phyloP scores from a whole-genome alignment of 768 basidiomycete genomes.

The Coprinopsis cinerea region DNA sequence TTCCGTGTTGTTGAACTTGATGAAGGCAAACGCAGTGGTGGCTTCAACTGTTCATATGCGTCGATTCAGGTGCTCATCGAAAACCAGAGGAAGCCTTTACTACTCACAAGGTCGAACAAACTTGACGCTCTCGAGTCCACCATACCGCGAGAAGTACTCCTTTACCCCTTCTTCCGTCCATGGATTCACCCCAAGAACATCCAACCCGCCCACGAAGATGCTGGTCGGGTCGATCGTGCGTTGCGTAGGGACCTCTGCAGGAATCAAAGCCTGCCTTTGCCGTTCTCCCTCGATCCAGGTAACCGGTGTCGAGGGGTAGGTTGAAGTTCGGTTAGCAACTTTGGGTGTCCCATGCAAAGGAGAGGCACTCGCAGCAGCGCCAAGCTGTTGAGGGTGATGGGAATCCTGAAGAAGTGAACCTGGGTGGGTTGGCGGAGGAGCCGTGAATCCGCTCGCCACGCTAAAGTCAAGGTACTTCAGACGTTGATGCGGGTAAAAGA shows the following conservation, averaged over 20 bases:
- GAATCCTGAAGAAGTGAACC: no score
- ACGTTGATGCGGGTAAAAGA: no score
- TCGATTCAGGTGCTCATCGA: neutral
- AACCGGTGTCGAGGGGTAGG: slow-evolving; percentile 46
- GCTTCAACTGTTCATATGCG: slow-evolving; percentile 42
- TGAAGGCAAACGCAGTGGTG: slow-evolving; percentile 72
- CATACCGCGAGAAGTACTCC: slow-evolving; percentile 57
- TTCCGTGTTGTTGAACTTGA: slow-evolving; percentile 61
- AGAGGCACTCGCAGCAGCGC: no score
- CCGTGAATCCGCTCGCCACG: no score
- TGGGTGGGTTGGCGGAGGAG: no score
- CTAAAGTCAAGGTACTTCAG: no score
- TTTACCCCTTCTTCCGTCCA: slow-evolving; percentile 67
- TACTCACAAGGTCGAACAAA: slow-evolving; percentile 59
- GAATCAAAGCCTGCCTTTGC: slow-evolving; percentile 19
- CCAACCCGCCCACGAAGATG: slow-evolving; percentile 73
- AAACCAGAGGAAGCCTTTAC: neutral
- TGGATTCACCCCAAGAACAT: slow-evolving; percentile 51
- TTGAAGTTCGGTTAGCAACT: slow-evolving; percentile 40
- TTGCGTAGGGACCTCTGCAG: slow-evolving; percentile 13
- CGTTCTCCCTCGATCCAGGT: slow-evolving; percentile 21
- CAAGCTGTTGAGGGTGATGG: no score
- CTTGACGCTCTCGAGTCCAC: slow-evolving; percentile 58
- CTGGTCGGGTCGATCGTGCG: slow-evolving; percentile 58
- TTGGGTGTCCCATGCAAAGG: slow-evolving; percentile 47